Base-by-base conservation (phyloP, 768 basidiomycete genomes). In the Boletus eberwhitei region DNA sequence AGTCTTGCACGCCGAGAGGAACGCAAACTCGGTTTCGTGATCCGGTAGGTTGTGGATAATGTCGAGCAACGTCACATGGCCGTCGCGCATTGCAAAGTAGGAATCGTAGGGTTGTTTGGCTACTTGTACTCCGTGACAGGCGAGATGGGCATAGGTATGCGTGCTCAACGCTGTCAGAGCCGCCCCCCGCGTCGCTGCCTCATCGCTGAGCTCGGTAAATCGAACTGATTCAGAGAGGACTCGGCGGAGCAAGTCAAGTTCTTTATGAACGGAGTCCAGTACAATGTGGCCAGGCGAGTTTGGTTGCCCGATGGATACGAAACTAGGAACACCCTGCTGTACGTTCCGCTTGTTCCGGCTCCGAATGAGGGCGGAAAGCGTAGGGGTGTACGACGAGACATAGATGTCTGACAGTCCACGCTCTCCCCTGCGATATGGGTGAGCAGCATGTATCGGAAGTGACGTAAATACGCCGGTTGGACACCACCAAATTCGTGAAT, bases 371-470 rank as follows among this genome's bases (percentile, higher is more conserved):
- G 69, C 61, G 0, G 61, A 60, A 14, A 71, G 58, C 1, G 66
- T 67, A 4, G 72, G 66, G 0, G 68, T 68, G 39, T 71, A 71
- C 0, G 70, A 73, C 4, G 67, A 71, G 34, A 73, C 48, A 41
- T 62, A 71, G 21, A 61, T 4, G 43, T 69, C 63, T 3, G 61
- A 59, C n/a, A 73, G 34, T 22, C 64, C 62, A 4, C 22, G 14
- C 35, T 55, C 39, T 5, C 54, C 49, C 40, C 41, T 47, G 32
- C 52, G 60, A 50, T 57, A 64, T 8, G 54, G 53, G 21, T 59
- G 52, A 8, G 69, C 67, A 5, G 70, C 68, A 41, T 71, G 71
- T 29, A 73, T 48, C 4, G 71, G 71, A 41, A 71, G 55, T 9
- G 54, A 53, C 6, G 61, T 61, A 29, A 71, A 62, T 9, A 13